phyloP scores from a whole-genome alignment of 495 filamentous ascomycete genomes.

The Hypoxylon cercidicola region DNA sequence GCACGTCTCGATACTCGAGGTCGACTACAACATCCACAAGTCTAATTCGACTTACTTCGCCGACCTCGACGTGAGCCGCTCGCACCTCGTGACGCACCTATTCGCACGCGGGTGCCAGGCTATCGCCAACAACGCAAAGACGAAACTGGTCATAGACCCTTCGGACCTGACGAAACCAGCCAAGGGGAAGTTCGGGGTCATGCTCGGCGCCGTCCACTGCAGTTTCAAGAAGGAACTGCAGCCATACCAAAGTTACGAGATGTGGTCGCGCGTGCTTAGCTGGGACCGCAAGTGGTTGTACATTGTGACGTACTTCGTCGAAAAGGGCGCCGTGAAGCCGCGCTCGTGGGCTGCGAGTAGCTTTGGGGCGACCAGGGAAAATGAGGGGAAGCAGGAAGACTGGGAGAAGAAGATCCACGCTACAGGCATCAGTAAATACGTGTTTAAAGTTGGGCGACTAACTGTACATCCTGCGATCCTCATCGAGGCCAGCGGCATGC shows the following conservation, averaged over 20 bases:
- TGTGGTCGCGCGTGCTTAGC: slow-evolving; percentile 72
- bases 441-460: slow-evolving; percentile 76
- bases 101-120: slow-evolving; percentile 59
- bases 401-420: slow-evolving; percentile 60
- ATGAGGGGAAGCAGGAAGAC: slow-evolving; percentile 40
- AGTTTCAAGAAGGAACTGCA: slow-evolving; percentile 76
- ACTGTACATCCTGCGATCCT: slow-evolving; percentile 86
- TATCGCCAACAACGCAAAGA: slow-evolving; percentile 53
- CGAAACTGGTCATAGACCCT: slow-evolving; percentile 55
- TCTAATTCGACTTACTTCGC: slow-evolving; percentile 85
- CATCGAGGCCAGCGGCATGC: slow-evolving; percentile 71
- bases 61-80: slow-evolving; percentile 79
- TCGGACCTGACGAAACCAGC: slow-evolving; percentile 43
- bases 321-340: slow-evolving; percentile 62
- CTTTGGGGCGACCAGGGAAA: slow-evolving; percentile 47
- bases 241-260: slow-evolving; percentile 75
- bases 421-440: slow-evolving; percentile 66
- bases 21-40: slow-evolving; percentile 88
- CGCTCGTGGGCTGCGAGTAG: slow-evolving; percentile 47
- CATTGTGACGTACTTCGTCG: slow-evolving; percentile 62
- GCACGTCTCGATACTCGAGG: slow-evolving; percentile 71
- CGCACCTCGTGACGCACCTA: slow-evolving; percentile 66
- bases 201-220: slow-evolving; percentile 74
- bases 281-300: slow-evolving; percentile 74
- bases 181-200: slow-evolving; percentile 63